These are phyloP conservation scores for Macrotyloma uniflorum DNA, from an alignment of 306 rosid species.

Conservation along the genomic window DNA sequence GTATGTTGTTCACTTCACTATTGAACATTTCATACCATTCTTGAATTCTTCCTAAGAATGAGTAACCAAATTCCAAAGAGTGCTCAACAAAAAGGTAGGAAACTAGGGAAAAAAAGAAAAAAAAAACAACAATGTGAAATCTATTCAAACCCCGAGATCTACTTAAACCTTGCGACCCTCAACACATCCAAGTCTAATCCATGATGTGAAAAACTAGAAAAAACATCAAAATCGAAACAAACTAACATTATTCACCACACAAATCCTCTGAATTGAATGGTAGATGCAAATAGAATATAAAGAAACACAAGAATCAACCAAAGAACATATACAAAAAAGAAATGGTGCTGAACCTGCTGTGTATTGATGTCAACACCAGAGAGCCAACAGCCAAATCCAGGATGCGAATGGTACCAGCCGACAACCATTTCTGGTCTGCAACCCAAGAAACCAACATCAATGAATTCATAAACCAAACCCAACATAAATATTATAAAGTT, in stretches of 20 bases:
- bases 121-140: not conserved
- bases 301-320: not conserved
- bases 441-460: constrained; percentile 27
- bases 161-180: not conserved
- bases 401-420: constrained; percentile 99
- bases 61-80: not conserved
- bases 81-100: not conserved
- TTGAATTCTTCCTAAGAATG: not conserved
- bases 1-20: not conserved
- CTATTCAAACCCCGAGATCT: not conserved
- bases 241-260: not conserved
- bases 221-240: not conserved
- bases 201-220: not conserved
- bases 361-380: constrained; percentile 98
- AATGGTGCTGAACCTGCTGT: constrained; percentile 68
- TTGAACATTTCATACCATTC: not conserved
- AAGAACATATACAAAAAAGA: not conserved
- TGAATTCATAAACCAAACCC: not conserved
- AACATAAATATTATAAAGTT: not conserved
- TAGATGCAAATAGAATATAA: not conserved
- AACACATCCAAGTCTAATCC: not conserved
- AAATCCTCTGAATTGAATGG: not conserved
- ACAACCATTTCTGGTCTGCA: constrained; percentile 98
- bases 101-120: not conserved
- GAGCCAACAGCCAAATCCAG: constrained; percentile 99